phyloP scores from a whole-genome alignment of 1,284 basidiomycete genomes.

The Austroboletus rostrupii region DNA sequence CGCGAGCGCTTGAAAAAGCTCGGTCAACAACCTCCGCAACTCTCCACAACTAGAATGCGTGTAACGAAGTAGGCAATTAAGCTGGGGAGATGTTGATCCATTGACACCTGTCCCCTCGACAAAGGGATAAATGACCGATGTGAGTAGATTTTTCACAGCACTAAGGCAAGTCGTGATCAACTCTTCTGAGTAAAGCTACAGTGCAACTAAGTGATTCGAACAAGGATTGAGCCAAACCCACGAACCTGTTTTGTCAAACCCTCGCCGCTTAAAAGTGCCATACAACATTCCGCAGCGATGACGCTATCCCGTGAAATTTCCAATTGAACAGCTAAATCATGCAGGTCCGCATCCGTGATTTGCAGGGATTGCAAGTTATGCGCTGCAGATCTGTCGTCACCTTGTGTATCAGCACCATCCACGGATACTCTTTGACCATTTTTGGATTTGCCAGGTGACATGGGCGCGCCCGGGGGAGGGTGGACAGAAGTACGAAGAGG shows the following conservation, averaged over 20 bases:
- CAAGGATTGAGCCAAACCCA: not conserved
- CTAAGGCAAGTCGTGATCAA: slow-evolving; percentile 76
- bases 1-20: slow-evolving; percentile 66
- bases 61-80: slow-evolving; percentile 53
- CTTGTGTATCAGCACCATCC: slow-evolving; percentile 28
- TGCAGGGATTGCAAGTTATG: slow-evolving; percentile 25
- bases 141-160: slow-evolving; percentile 76
- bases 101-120: slow-evolving; percentile 65
- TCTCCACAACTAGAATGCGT: slow-evolving; percentile 36
- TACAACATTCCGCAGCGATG: slow-evolving; percentile 77
- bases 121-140: slow-evolving; percentile 81
- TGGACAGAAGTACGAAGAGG: slow-evolving; percentile 51
- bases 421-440: slow-evolving; percentile 23
- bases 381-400: slow-evolving; percentile 17
- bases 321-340: slow-evolving; percentile 45
- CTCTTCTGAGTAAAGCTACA: slow-evolving; percentile 87
- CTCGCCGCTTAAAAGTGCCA: slow-evolving; percentile 75
- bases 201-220: slow-evolving; percentile 1
- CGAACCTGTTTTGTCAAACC: slow-evolving; percentile 79
- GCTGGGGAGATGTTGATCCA: slow-evolving; percentile 42
- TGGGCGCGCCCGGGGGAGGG: slow-evolving; percentile 12
- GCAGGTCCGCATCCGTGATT: slow-evolving; percentile 49
- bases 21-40: slow-evolving; percentile 53
- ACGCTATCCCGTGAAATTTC: slow-evolving; percentile 67
- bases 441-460: slow-evolving; percentile 30